Evolutionary conservation across 805 yeast species (phyloP).

Genomic region (Debaryomyces castellii): DNA sequence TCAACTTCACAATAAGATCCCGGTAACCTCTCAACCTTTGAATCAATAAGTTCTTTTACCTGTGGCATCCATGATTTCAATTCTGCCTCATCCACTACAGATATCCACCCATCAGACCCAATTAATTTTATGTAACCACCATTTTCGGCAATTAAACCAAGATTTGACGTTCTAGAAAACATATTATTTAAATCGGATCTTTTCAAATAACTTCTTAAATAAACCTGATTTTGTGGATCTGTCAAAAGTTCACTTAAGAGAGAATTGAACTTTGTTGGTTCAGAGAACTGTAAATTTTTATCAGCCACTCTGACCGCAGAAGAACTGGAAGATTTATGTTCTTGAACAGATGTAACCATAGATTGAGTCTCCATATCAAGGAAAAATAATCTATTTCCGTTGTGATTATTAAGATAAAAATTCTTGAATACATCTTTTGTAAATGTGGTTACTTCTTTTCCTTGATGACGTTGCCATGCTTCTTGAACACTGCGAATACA

Average conservation of each 20-base stretch:
- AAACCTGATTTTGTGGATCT: conserved; percentile 65
- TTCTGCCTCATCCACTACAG: conserved; percentile 53
- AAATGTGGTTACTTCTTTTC: conserved; percentile 27
- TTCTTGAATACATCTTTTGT: conserved; percentile 30
- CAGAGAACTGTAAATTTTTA: conserved; percentile 37
- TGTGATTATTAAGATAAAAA: conserved; percentile 22
- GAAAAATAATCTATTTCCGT: conserved; percentile 47
- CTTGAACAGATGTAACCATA: conserved; percentile 16
- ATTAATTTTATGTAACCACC: conserved; percentile 75
- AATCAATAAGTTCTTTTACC: conserved; percentile 52
- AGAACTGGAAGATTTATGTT: conserved; percentile 20
- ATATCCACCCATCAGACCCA: conserved; percentile 56
- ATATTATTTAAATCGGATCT: conserved; percentile 64
- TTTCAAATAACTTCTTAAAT: conserved; percentile 65
- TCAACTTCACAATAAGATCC: conserved; percentile 71
- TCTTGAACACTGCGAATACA: conserved; percentile 54
- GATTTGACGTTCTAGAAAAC: conserved; percentile 62
- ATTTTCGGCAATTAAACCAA: conserved; percentile 87
- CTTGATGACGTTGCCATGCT: conserved; percentile 35
- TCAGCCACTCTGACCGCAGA: conserved; percentile 22
- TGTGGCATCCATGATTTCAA: conserved; percentile 57
- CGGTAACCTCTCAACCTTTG: conserved; percentile 75
- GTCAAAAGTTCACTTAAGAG: conserved; percentile 58
- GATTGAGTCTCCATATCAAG: conserved; percentile 51
- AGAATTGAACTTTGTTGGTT: conserved; percentile 57